Evolutionary conservation across 805 yeast species (phyloP).

Genomic region (Yarrowia alimentaria): DNA sequence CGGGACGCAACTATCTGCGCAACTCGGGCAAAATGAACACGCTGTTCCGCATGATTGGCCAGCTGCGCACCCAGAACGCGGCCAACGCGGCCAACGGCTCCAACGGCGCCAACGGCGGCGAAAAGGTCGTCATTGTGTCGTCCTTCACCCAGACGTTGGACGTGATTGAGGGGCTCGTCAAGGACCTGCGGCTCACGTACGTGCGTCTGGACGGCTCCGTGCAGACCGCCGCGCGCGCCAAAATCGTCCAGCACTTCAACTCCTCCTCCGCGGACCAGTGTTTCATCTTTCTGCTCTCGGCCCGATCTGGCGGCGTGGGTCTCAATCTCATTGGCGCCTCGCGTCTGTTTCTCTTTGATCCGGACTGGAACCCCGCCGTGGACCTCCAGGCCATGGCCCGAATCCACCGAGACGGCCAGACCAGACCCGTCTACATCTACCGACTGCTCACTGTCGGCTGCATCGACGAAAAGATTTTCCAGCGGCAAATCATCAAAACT

Average conservation of each 20-base stretch:
- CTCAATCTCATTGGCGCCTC: slow-evolving; percentile 88
- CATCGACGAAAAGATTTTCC: slow-evolving; percentile 91
- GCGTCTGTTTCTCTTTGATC: slow-evolving; percentile 77
- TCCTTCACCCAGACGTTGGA: slow-evolving; percentile 87
- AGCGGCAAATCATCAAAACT: slow-evolving; percentile 81
- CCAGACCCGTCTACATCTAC: slow-evolving; percentile 71
- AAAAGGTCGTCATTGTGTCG: slow-evolving; percentile 82
- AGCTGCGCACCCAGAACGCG: slow-evolving; percentile 3
- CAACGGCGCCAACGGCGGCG: no score
- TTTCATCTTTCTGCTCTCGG: slow-evolving; percentile 73
- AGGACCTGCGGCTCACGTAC: slow-evolving; percentile 50
- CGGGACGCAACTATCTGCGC: slow-evolving; percentile 4
- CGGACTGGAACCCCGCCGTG: slow-evolving; percentile 95
- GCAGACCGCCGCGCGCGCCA: slow-evolving; percentile 61
- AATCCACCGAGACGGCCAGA: slow-evolving; percentile 92
- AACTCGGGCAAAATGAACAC: slow-evolving; percentile 61
- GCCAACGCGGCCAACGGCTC: no score
- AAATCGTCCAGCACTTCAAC: slow-evolving; percentile 69
- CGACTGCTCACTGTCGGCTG: slow-evolving; percentile 84
- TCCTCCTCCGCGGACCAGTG: slow-evolving; percentile 41
- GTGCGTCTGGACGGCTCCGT: slow-evolving; percentile 83
- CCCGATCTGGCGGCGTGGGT: slow-evolving; percentile 94
- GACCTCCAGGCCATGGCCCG: slow-evolving; percentile 96
- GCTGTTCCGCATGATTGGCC: slow-evolving; percentile 39
- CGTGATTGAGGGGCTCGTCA: slow-evolving; percentile 58